phyloP scores from a whole-genome alignment of 2,329 filamentous ascomycete species.

The Conoideocrella luteorostrata region DNA sequence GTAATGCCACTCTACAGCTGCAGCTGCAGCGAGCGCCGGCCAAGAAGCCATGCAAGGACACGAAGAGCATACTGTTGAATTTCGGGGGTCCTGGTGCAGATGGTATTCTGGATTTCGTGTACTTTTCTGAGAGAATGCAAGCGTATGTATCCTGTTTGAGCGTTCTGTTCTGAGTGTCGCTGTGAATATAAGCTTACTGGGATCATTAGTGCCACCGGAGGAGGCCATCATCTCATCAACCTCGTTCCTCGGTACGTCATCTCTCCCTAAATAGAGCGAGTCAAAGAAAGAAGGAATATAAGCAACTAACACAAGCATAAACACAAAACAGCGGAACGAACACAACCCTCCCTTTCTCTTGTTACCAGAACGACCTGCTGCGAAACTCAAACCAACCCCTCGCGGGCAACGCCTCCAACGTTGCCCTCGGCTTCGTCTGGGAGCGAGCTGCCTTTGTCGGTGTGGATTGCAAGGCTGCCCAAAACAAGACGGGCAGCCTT shows the following conservation, averaged over 20 bases:
- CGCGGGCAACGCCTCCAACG: slow-evolving; percentile 14
- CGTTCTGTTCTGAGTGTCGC: too few species aligned
- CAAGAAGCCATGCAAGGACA: background rate
- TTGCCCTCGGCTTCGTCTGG: slow-evolving; percentile 17
- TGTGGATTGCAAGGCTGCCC: slow-evolving; percentile 13
- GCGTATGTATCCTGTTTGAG: slow-evolving; percentile 4
- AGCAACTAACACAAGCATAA: background rate
- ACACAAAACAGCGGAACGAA: slow-evolving; percentile 18
- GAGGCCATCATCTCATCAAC: slow-evolving; percentile 19
- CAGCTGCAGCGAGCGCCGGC: slow-evolving; percentile 5
- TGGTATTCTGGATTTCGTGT: slow-evolving; percentile 2
- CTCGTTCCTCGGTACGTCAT: slow-evolving; percentile 22
- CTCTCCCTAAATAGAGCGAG: too few species aligned
- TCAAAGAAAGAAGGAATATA: background rate
- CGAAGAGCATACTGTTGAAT: slow-evolving; percentile 23
- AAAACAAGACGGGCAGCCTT: slow-evolving; percentile 24
- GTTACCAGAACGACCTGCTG: slow-evolving; percentile 11
- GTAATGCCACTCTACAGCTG: background rate
- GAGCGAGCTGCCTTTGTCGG: slow-evolving; percentile 14
- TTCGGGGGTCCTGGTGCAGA: slow-evolving; percentile 7
- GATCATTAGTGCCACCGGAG: slow-evolving; percentile 16
- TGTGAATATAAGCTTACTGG: too few species aligned
- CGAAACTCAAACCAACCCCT: slow-evolving; percentile 2
- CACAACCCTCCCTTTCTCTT: slow-evolving; percentile 20
- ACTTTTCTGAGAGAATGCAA: slow-evolving; percentile 5